Evolutionary conservation across 768 basidiomycete genomes (phyloP), one percentile per base, ranked within the genome.

Genomic region (Sarcomyxa edulis): DNA sequence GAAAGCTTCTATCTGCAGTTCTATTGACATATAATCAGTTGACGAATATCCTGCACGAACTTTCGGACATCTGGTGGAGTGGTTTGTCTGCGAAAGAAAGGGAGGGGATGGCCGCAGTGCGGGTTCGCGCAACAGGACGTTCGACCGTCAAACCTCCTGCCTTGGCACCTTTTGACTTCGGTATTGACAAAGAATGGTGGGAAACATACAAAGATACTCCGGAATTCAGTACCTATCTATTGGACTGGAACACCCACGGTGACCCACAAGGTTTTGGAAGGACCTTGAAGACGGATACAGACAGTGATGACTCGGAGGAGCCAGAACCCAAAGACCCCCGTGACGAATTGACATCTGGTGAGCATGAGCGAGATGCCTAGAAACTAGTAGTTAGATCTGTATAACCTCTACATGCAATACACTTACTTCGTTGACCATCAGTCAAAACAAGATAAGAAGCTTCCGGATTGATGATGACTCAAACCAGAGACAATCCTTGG

Each of bases 141-240:
- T 28, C 23, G 29, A 18, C 41, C 8, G 5, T 19, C 12, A 7
- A 11, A 12, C 30, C 32, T 10, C 45, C 45, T 7, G 9, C 33
- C 20, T 9, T 21, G 12, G 44, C 45, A 15, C 45, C 45, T 11
- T 47, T 31, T 33, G 31, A 47, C 32, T 44, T 47, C 22, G 45
- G 45, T 12, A 47, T 47, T 9, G 12, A 33, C 20, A 18, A 31
- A 19, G 25, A 5, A 18, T 47, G 45, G 45, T 40, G 18, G 25
- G 37, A 31, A 12, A 24, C 45, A 4, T n/a, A 14, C 19, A 21
- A 18, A n/a, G 23, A 37, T 3, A 7, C 7, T 11, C n/a, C 35
- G 15, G 31, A 41, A 31, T 23, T 35, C 35, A 14, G 16, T 15
- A 15, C 7, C n/a, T 21, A 33, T 33, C 22, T 40, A 7, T 20